A percentile compares a stretch with the other conserved stretches of the same genome.
Conservation (phyloP, 768 basidiomycete species). For the Rickenella mellea region DNA sequence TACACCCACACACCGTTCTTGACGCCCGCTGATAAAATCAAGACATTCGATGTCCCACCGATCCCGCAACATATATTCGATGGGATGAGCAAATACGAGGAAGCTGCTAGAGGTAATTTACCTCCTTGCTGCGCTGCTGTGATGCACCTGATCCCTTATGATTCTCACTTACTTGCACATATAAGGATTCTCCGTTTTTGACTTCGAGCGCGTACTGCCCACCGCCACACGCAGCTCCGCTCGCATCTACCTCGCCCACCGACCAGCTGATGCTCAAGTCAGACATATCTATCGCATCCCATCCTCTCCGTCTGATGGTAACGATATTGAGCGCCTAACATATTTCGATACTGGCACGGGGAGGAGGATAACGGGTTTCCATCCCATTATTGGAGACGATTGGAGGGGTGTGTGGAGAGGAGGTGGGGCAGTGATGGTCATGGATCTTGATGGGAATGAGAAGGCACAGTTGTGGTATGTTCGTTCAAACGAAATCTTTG, state of each 20-base stretch:
- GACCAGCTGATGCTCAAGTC: slow-evolving; percentile 30
- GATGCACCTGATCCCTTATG: not conserved
- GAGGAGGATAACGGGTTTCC: slow-evolving; percentile 22
- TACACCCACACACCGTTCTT: no score
- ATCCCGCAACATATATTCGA: slow-evolving; percentile 23
- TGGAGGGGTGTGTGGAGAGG: slow-evolving; percentile 27
- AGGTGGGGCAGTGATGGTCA: slow-evolving; percentile 22
- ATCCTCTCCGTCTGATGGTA: slow-evolving; percentile 14
- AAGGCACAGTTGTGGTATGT: slow-evolving; percentile 31
- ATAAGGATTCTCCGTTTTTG: slow-evolving; percentile 19
- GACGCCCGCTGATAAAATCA: slow-evolving; percentile 28
- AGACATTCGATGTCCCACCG: slow-evolving; percentile 25
- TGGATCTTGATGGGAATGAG: slow-evolving; percentile 32
- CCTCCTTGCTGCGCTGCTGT: no score
- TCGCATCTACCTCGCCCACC: slow-evolving; percentile 25
- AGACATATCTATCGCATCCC: slow-evolving; percentile 26
- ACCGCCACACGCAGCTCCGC: slow-evolving; percentile 9
- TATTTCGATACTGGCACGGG: slow-evolving; percentile 30
- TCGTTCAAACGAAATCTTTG: no score
- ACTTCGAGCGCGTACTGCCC: slow-evolving; percentile 17
- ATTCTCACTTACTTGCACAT: not conserved
- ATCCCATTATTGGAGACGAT: slow-evolving; percentile 27
- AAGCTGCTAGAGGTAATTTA: slow-evolving; percentile 23
- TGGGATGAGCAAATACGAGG: slow-evolving; percentile 29
- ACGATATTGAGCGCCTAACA: slow-evolving; percentile 25